These are phyloP conservation scores for Pseudogymnoascus sp. DNA, from an alignment of 2,329 filamentous ascomycete species.

Conservation along the genomic window DNA sequence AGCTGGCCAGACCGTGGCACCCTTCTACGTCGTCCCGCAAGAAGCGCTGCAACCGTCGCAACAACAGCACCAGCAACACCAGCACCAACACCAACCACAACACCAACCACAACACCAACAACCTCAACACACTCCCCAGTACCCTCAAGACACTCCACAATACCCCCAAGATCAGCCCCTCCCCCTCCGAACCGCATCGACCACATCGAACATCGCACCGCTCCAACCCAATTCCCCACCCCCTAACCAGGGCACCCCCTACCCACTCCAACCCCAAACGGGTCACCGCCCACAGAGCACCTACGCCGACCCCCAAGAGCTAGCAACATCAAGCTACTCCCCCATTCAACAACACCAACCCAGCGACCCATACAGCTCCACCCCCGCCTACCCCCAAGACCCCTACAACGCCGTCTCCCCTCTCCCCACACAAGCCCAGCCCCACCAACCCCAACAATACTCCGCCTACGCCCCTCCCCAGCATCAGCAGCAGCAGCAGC, in stretches of 20 bases:
- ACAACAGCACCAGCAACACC: constrained; percentile 26
- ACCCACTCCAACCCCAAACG: constrained; percentile 34
- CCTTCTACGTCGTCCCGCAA: constrained; percentile 57
- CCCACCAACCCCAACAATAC: constrained; percentile 23
- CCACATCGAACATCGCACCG: constrained; percentile 17
- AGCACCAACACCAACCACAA: constrained; percentile 35
- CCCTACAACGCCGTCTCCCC: constrained; percentile 19
- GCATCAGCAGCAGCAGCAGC: constrained; percentile 17
- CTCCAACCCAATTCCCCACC: constrained; percentile 45
- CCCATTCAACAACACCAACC: constrained; percentile 45
- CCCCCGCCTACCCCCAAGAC: constrained; percentile 21
- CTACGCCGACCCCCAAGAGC: constrained; percentile 65
- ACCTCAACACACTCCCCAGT: constrained; percentile 43
- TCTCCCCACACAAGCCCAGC: constrained; percentile 15
- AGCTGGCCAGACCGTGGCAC: constrained; percentile 43
- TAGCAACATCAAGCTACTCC: constrained; percentile 68
- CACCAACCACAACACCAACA: constrained; percentile 42
- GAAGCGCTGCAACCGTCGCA: constrained; percentile 28
- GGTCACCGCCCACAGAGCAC: constrained; percentile 56
- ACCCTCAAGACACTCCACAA: constrained; percentile 43
- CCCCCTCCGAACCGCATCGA: constrained; percentile 23
- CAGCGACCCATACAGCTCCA: constrained; percentile 27
- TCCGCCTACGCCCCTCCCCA: constrained; percentile 21
- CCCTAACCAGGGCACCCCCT: constrained; percentile 39
- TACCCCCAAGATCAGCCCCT: constrained; percentile 38